Conservation (phyloP, 1,139 yeast genomes). For the Kodamaea anthophila region DNA sequence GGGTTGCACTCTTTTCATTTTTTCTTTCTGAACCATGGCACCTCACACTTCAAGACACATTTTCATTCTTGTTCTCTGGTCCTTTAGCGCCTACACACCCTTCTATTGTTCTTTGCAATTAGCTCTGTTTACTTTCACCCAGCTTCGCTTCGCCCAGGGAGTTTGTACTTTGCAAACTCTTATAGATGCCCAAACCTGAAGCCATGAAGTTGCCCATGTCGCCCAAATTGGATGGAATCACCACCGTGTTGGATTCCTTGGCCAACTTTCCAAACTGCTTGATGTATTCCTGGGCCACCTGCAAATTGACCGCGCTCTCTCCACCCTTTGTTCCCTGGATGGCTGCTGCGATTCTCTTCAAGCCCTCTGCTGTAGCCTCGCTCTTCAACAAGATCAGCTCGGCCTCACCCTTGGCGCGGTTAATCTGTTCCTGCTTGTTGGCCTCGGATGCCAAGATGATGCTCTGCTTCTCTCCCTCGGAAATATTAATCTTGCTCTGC, state of each 20-base stretch:
- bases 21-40: too few relatives aligned
- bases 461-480: constrained; percentile 74
- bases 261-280: constrained; percentile 79
- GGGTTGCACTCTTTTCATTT: too few relatives aligned
- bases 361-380: constrained; percentile 72
- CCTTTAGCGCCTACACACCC: too few relatives aligned
- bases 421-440: constrained; percentile 52
- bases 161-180: constrained; percentile 34
- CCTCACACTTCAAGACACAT: too few relatives aligned
- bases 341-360: constrained; percentile 58
- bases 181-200: constrained; percentile 67
- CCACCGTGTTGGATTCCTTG: constrained; percentile 72
- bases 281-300: constrained; percentile 79
- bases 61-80: too few relatives aligned
- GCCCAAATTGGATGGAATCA: constrained; percentile 70
- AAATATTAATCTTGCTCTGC: constrained; percentile 71
- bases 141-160: neutral
- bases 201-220: constrained; percentile 74
- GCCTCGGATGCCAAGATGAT: constrained; percentile 71
- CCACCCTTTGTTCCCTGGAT: constrained; percentile 67
- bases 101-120: too few relatives aligned
- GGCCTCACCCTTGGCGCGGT: constrained; percentile 65
- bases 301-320: constrained; percentile 66
- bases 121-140: too few relatives aligned
- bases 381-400: constrained; percentile 63